A percentile compares a stretch with the other conserved stretches of the same genome.
Conservation (phyloP, 2,329 filamentous ascomycete genomes). For the Verticillium klebahnii region DNA sequence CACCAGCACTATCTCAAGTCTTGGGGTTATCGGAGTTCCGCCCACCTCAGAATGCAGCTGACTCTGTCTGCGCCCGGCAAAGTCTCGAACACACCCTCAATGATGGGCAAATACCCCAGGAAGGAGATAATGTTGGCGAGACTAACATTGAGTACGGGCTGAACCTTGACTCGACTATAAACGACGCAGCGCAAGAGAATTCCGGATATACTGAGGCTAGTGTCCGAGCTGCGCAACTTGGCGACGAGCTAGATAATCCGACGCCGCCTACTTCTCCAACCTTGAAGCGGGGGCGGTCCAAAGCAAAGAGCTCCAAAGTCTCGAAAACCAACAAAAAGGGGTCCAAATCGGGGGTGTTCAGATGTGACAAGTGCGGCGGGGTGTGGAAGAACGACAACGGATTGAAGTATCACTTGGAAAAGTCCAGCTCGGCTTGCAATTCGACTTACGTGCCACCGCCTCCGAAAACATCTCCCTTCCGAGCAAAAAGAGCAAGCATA, state of each 20-base stretch:
- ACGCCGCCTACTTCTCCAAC: not conserved
- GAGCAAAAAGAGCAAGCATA: not conserved
- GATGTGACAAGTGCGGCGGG: constrained; percentile 48
- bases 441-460: constrained; percentile 33
- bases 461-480: not conserved
- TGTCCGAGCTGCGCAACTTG: not conserved
- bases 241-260: not conserved
- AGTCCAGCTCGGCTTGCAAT: constrained; percentile 51
- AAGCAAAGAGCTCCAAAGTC: not conserved
- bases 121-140: not conserved
- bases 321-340: not conserved
- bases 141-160: not conserved
- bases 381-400: constrained; percentile 56
- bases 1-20: constrained; percentile 3
- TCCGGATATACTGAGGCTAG: not conserved
- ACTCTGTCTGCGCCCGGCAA: not conserved
- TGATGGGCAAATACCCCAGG: no score
- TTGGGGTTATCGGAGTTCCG: not conserved
- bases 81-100: not conserved
- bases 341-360: constrained; percentile 28
- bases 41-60: not conserved
- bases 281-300: not conserved
- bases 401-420: constrained; percentile 53
- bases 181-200: not conserved
- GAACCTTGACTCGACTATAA: not conserved